Base-by-base conservation (phyloP, 2,329 filamentous ascomycete genomes). In the Septoria linicola region DNA sequence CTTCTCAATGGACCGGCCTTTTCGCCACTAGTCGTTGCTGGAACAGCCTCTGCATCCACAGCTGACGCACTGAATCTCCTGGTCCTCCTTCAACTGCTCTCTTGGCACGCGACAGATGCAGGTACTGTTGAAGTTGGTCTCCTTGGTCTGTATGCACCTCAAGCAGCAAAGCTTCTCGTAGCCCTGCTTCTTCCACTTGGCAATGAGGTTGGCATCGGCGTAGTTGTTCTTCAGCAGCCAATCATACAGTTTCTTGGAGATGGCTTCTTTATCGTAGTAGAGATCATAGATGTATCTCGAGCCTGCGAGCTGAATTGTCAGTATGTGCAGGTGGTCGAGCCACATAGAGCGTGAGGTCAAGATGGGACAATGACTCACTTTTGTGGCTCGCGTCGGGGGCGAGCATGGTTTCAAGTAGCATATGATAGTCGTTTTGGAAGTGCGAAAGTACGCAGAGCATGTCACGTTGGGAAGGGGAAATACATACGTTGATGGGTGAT, bases 171-270 rank as follows among this genome's bases (percentile, higher is more conserved):
- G 75, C 84, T 97, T 96, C 73, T 99, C 93, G 66, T 99, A 99
- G 13, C 93, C 93, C 66, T 95, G 88, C 76, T 99, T 99, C 82
- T 99, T 99, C 93, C 93, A 99, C 76, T 99, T 99, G 11, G 93
- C 93, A 67, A 99, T 97, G 67, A 99, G 76, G 76, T 91, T 93
- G 39, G 88, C 83, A 72, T 99, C 93, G 4, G 91, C 93, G 69
- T 99, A 97, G 42, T 85, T 85, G 68, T 99, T 96, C 80, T 99
- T 99, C 54, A 99, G 76, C 59, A 97, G 76, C 85, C 89, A 99
- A 62, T 97, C 93, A 72, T 99, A 99, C 16, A 99, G 78, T 72
- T 85, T 78, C 73, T 88, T 92, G 72, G 83, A 88, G 69, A 99
- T 97, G 44, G 92, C 92, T 73, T 96, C 89, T 74, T 96, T 96